phyloP scores from a whole-genome alignment of 495 filamentous ascomycete species.

The Neurospora sp. region DNA sequence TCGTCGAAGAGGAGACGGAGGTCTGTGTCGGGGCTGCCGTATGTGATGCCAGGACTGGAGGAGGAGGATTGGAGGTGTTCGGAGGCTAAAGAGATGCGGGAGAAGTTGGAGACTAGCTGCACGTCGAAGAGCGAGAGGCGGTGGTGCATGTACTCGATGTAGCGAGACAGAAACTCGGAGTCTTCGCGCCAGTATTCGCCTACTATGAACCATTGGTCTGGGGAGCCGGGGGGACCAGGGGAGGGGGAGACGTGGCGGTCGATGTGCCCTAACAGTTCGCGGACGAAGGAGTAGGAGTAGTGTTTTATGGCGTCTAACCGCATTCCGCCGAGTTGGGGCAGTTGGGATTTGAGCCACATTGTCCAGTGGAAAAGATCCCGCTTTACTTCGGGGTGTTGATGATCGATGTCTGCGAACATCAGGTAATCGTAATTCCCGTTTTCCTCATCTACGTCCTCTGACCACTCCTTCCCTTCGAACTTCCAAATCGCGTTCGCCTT shows the following conservation, averaged over 20 bases:
- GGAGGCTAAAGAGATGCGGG: constrained; percentile 37
- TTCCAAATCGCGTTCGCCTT: constrained; percentile 56
- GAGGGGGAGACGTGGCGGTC: constrained; percentile 36
- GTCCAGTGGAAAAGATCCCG: constrained; percentile 58
- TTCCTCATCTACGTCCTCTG: constrained; percentile 54
- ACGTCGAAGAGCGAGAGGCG: constrained; percentile 57
- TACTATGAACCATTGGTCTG: constrained; percentile 47
- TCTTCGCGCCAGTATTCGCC: constrained; percentile 67
- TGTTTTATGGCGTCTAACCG: constrained; percentile 69
- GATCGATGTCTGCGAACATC: constrained; percentile 62
- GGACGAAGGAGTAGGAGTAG: constrained; percentile 56
- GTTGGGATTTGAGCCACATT: constrained; percentile 49
- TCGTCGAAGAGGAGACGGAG: constrained; percentile 51
- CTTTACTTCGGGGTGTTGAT: constrained; percentile 53
- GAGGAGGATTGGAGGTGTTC: constrained; percentile 26
- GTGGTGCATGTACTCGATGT: constrained; percentile 49
- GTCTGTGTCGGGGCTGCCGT: not conserved
- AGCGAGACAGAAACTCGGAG: constrained; percentile 41
- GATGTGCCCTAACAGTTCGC: constrained; percentile 34
- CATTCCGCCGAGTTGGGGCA: constrained; percentile 51
- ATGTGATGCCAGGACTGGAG: rapidly evolving
- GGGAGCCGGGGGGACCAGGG: rapidly evolving
- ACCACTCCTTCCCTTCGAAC: constrained; percentile 49
- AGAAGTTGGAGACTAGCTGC: constrained; percentile 58
- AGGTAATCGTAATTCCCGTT: constrained; percentile 65